These are phyloP conservation scores for Colletotrichum orchidophilum DNA, from an alignment of 2,329 filamentous ascomycete genomes.

Conservation along the genomic window DNA sequence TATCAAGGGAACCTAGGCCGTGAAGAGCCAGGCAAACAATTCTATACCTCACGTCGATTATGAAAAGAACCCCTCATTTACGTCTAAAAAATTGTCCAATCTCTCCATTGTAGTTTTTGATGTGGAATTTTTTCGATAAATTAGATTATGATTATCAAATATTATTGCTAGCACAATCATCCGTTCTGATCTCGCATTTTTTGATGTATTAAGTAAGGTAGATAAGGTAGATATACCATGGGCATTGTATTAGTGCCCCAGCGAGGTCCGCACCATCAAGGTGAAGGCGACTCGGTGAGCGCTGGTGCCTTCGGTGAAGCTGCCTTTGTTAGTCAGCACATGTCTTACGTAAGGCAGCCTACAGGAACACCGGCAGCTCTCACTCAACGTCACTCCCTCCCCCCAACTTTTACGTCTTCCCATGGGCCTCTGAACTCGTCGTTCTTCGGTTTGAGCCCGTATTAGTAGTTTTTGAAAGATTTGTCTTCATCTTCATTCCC, in stretches of 20 bases:
- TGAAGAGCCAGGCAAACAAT: too few relatives aligned
- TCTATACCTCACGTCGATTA: too few relatives aligned
- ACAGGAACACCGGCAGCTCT: not conserved
- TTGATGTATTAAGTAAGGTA: too few relatives aligned
- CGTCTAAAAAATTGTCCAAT: too few relatives aligned
- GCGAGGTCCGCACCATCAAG: not conserved
- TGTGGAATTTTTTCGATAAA: too few relatives aligned
- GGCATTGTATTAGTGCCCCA: not conserved
- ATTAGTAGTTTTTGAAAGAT: not conserved
- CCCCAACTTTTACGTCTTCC: not conserved
- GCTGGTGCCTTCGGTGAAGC: conserved; percentile 8
- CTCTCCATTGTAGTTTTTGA: too few relatives aligned
- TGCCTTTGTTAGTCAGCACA: not conserved
- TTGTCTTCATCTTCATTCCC: not conserved
- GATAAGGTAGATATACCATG: too few relatives aligned
- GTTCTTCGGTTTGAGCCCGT: not conserved
- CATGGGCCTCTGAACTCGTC: not conserved
- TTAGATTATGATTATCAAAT: too few relatives aligned
- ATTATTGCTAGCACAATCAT: too few relatives aligned
- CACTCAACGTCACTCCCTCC: not conserved
- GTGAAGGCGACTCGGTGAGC: conserved; percentile 5
- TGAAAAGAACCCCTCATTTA: too few relatives aligned
- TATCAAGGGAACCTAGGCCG: too few relatives aligned
- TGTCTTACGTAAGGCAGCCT: not conserved
- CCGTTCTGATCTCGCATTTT: too few relatives aligned